Conservation (phyloP, 495 filamentous ascomycete genomes). For the Aspergillus ostianus region DNA sequence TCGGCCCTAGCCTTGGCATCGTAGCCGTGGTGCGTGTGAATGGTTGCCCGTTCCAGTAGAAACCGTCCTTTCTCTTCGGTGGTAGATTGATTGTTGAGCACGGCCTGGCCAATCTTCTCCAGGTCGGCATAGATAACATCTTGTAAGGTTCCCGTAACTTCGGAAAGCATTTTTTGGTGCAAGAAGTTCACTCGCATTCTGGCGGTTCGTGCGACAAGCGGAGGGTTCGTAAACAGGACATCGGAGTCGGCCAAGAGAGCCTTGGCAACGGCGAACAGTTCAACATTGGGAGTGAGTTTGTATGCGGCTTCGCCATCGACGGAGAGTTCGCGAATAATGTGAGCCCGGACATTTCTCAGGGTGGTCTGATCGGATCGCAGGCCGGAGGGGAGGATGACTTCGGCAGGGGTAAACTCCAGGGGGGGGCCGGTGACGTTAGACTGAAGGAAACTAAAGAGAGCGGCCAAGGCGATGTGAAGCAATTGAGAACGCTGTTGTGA, state of each 20-base stretch:
- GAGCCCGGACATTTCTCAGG: slow-evolving; percentile 39
- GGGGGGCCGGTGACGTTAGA: slow-evolving; percentile 88
- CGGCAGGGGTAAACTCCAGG: slow-evolving; percentile 53
- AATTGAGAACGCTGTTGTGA: slow-evolving; percentile 41
- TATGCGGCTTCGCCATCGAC: slow-evolving; percentile 87
- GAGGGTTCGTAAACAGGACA: slow-evolving; percentile 42
- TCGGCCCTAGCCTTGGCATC: slow-evolving; percentile 73
- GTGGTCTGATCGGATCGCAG: slow-evolving; percentile 28
- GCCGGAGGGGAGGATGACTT: slow-evolving; percentile 52
- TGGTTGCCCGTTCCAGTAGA: slow-evolving; percentile 75
- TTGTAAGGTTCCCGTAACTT: slow-evolving; percentile 66
- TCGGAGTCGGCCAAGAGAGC: slow-evolving; percentile 57
- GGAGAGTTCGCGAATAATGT: slow-evolving; percentile 62
- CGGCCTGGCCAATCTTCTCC: slow-evolving; percentile 37
- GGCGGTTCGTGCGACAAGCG: slow-evolving; percentile 35
- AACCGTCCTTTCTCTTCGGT: slow-evolving; percentile 57
- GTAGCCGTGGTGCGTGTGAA: slow-evolving; percentile 81
- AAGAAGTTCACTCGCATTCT: slow-evolving; percentile 74
- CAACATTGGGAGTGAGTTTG: slow-evolving; percentile 74
- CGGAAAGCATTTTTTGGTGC: slow-evolving; percentile 85
- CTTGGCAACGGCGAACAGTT: slow-evolving; percentile 77
- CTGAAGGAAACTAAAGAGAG: slow-evolving; percentile 83
- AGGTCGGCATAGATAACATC: slow-evolving; percentile 53
- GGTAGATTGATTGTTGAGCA: slow-evolving; percentile 37
- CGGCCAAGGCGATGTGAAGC: slow-evolving; percentile 63